These are phyloP conservation scores for Vigna trinervia DNA, from an alignment of 306 rosid species.

Conservation along the genomic window DNA sequence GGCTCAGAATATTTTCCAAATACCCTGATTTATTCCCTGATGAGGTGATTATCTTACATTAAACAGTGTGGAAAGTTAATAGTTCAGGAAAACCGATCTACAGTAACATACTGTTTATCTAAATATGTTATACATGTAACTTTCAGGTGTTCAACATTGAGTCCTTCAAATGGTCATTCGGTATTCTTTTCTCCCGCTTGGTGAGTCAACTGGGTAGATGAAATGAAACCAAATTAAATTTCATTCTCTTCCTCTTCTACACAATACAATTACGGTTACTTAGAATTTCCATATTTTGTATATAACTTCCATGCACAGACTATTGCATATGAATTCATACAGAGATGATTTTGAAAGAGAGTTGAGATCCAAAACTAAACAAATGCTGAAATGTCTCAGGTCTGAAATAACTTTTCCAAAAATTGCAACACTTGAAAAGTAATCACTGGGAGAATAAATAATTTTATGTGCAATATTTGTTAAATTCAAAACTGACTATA, in stretches of 20 bases:
- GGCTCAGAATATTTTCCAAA: conserved; percentile 88
- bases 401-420: neutral
- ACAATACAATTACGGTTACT: neutral
- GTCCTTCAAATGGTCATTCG: conserved; percentile 97
- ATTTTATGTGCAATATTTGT: conserved; percentile 24
- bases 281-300: neutral
- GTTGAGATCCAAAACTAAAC: conserved; percentile 19
- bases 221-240: conserved; percentile 23
- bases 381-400: conserved; percentile 3
- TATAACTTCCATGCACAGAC: neutral
- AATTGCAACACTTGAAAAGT: neutral
- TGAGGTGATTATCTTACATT: conserved; percentile 65
- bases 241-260: conserved; percentile 28
- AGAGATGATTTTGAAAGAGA: conserved; percentile 6
- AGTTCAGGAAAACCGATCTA: conserved; percentile 1
- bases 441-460: conserved; percentile 11
- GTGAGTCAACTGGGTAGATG: conserved; percentile 58
- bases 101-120: conserved; percentile 12
- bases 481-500: conserved; percentile 1
- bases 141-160: conserved; percentile 89
- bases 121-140: conserved; percentile 41
- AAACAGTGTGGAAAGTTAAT: conserved; percentile 1
- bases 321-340: conserved; percentile 17
- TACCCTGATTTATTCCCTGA: conserved; percentile 87
- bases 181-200: conserved; percentile 96